A percentile compares a stretch with the other conserved stretches of the same genome.
Conservation (phyloP, 148 eudicot genomes). For the Rhododendron molle region DNA sequence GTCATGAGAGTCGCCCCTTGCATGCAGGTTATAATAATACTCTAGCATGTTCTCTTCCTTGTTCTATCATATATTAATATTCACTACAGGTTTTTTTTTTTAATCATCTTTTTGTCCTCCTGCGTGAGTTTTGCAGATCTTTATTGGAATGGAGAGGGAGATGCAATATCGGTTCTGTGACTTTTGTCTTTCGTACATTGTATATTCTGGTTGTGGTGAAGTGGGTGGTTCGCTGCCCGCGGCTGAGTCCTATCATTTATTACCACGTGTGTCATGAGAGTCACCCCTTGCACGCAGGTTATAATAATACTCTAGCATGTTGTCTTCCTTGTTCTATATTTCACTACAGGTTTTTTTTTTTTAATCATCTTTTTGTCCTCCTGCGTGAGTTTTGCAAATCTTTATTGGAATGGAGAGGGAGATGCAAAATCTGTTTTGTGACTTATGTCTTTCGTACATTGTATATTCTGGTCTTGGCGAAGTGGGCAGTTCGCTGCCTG, state of each 20-base stretch:
- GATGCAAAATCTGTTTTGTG: background rate
- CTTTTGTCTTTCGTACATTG: background rate
- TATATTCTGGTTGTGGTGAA: background rate
- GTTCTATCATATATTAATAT: background rate
- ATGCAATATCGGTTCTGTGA: background rate
- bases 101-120: background rate
- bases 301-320: too few species aligned
- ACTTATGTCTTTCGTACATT: background rate
- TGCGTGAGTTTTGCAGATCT: background rate
- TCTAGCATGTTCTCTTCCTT: background rate
- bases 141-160: background rate
- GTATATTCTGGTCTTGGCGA: background rate
- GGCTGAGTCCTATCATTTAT: too few species aligned
- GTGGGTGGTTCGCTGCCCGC: too few species aligned
- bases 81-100: background rate
- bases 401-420: background rate
- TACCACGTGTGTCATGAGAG: too few species aligned
- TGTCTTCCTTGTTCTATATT: too few species aligned
- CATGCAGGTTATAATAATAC: too few species aligned
- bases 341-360: background rate
- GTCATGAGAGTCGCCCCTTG: too few species aligned
- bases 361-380: background rate
- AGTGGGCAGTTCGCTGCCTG: too few species aligned
- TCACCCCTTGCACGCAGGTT: too few species aligned
- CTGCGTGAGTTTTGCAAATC: background rate